Percentiles rank a stretch among this genome's conserved stretches.
Conservation (phyloP, 495 filamentous ascomycete genomes). For the Aspergillus homomorphus region DNA sequence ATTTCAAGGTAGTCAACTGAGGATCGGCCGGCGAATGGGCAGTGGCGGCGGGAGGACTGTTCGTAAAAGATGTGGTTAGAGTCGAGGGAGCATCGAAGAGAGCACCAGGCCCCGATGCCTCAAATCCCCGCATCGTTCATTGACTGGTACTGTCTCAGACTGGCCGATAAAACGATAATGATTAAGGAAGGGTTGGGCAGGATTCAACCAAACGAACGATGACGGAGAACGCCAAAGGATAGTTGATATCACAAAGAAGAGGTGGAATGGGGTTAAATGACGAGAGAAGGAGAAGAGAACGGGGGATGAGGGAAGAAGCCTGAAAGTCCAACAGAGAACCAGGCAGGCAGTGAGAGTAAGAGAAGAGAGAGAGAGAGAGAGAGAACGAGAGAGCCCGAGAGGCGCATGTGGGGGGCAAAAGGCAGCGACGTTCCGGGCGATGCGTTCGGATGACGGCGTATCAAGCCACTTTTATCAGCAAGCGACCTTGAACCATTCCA, state of each 20-base stretch:
- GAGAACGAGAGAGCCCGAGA: neutral
- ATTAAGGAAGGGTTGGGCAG: neutral
- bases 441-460: conserved; percentile 12
- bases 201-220: conserved; percentile 5
- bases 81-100: conserved; percentile 39
- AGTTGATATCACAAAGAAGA: neutral
- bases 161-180: conserved; percentile 11
- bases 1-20: conserved; percentile 20
- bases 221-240: neutral
- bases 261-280: neutral
- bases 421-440: conserved; percentile 33
- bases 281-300: conserved; percentile 2
- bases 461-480: neutral
- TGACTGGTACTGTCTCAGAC: conserved; percentile 20
- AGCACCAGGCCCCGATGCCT: conserved; percentile 43
- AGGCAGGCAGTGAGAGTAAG: neutral
- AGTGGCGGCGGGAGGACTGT: conserved; percentile 27
- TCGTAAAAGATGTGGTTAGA: conserved; percentile 32
- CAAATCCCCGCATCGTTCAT: conserved; percentile 48
- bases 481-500: too few species aligned
- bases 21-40: conserved; percentile 11
- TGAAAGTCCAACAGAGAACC: neutral
- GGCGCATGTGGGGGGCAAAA: conserved; percentile 13
- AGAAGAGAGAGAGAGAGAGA: conserved; percentile 6
- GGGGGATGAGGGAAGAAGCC: neutral